Percentiles rank a stretch among this genome's conserved stretches.
phyloP scores from a whole-genome alignment of 768 basidiomycete genomes.

The Pholiota microspora region DNA sequence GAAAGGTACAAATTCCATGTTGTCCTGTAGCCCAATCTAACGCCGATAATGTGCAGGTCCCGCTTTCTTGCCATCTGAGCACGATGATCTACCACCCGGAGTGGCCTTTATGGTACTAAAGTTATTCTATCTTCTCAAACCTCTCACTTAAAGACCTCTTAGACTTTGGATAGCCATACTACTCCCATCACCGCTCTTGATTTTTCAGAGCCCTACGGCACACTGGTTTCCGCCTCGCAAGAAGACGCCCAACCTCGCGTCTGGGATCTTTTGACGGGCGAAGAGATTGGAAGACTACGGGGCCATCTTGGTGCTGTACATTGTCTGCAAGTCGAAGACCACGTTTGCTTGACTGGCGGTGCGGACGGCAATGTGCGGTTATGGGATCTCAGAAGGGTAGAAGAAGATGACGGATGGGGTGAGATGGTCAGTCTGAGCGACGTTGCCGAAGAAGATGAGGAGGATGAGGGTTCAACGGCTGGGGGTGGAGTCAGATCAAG shows the following conservation, averaged over 20 bases:
- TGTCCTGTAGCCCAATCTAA: not conserved
- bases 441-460: slow-evolving; percentile 64
- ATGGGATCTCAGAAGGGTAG: slow-evolving; percentile 89
- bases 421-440: slow-evolving; percentile 61
- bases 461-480: slow-evolving; percentile 40
- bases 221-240: slow-evolving; percentile 82
- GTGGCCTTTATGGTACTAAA: slow-evolving; percentile 90
- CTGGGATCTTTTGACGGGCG: slow-evolving; percentile 92
- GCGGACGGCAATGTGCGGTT: slow-evolving; percentile 81
- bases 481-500: slow-evolving; percentile 32
- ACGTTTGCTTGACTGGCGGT: slow-evolving; percentile 87
- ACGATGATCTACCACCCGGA: slow-evolving; percentile 90
- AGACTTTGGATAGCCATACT: slow-evolving; percentile 83
- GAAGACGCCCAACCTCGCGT: slow-evolving; percentile 87
- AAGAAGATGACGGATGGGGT: slow-evolving; percentile 65
- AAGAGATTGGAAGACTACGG: slow-evolving; percentile 79
- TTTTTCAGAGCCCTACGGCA: slow-evolving; percentile 96
- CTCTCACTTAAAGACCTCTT: slow-evolving; percentile 9
- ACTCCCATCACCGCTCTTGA: slow-evolving; percentile 87
- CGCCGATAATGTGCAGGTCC: slow-evolving; percentile 53
- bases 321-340: slow-evolving; percentile 90
- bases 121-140: not conserved
- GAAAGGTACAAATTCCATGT: slow-evolving; percentile 45
- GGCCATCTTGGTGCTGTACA: slow-evolving; percentile 86
- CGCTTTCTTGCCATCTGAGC: slow-evolving; percentile 95